Conservation (phyloP, 352 stramenopile species). For the Phytopythium litorale region DNA sequence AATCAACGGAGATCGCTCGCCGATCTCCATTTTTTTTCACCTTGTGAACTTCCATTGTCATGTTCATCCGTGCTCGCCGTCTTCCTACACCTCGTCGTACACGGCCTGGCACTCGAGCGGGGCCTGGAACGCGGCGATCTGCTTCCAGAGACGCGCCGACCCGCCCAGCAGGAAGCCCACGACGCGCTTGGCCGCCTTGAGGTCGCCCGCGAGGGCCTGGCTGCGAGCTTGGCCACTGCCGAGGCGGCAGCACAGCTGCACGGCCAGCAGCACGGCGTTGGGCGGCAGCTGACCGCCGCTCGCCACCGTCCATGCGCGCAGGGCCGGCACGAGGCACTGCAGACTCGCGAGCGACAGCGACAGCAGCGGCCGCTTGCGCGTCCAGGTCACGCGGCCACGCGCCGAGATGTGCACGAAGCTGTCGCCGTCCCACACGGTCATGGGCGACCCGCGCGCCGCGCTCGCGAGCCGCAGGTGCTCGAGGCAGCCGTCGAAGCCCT, state of each 20-base stretch:
- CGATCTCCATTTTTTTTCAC: not conserved
- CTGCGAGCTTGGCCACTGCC: conserved; percentile 24
- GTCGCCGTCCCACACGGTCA: conserved; percentile 86
- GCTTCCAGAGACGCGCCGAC: conserved; percentile 62
- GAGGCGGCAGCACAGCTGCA: conserved; percentile 55
- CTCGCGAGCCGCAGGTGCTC: conserved; percentile 80
- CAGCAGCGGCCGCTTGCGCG: conserved; percentile 70
- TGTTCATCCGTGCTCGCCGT: not conserved
- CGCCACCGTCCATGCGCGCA: conserved; percentile 51
- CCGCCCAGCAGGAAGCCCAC: conserved; percentile 57
- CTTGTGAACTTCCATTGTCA: not conserved
- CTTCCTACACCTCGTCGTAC: conserved; percentile 18
- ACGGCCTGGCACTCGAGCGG: conserved; percentile 45
- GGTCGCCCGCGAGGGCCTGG: conserved; percentile 10
- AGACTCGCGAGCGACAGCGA: conserved; percentile 50
- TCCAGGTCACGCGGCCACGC: conserved; percentile 36
- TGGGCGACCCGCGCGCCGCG: conserved; percentile 22
- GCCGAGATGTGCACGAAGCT: conserved; percentile 68
- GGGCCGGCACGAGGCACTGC: conserved; percentile 43
- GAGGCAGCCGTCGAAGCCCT: conserved; percentile 87
- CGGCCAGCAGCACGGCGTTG: conserved; percentile 30
- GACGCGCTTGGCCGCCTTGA: conserved; percentile 49
- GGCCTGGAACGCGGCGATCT: conserved; percentile 39
- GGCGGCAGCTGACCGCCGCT: conserved; percentile 28
- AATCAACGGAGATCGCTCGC: not conserved